Conservation (phyloP, 129 eudicot species). For the Gnaphalium uliginosum region DNA sequence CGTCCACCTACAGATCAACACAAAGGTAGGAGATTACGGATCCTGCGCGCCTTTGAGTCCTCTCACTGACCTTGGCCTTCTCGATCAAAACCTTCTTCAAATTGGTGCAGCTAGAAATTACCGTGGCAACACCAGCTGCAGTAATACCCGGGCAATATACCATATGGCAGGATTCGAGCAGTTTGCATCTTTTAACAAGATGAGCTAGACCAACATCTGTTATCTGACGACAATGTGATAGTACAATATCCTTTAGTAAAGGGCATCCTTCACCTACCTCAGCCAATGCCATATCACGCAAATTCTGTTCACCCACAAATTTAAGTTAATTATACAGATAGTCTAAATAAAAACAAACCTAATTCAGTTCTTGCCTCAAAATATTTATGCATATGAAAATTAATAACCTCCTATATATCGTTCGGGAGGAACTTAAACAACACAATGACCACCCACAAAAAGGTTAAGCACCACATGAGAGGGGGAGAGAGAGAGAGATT, state of each 20-base stretch:
- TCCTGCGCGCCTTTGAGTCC: constrained; percentile 86
- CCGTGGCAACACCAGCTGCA: constrained; percentile 75
- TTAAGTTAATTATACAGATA: not conserved
- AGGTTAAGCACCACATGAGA: not conserved
- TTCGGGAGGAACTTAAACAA: too few species aligned
- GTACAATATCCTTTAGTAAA: constrained; percentile 62
- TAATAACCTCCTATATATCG: not conserved
- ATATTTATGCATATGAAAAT: not conserved
- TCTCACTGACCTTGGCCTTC: constrained; percentile 72
- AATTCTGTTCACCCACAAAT: constrained; percentile 43
- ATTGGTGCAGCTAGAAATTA: constrained; percentile 64
- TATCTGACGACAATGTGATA: constrained; percentile 85
- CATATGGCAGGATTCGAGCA: constrained; percentile 83
- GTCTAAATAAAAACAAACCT: not conserved
- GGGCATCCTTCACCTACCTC: constrained; percentile 89
- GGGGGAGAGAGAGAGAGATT: not conserved
- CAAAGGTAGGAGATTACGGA: constrained; percentile 82
- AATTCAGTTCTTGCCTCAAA: not conserved
- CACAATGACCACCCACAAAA: too few species aligned
- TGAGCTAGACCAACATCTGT: constrained; percentile 73
- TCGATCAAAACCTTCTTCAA: constrained; percentile 83
- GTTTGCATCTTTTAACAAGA: constrained; percentile 52
- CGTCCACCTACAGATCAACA: constrained; percentile 54
- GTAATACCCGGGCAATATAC: constrained; percentile 84
- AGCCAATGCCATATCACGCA: constrained; percentile 69